Evolutionary conservation across 2,329 filamentous ascomycete genomes (phyloP).

Genomic region (Ophiostoma pallidulum): DNA sequence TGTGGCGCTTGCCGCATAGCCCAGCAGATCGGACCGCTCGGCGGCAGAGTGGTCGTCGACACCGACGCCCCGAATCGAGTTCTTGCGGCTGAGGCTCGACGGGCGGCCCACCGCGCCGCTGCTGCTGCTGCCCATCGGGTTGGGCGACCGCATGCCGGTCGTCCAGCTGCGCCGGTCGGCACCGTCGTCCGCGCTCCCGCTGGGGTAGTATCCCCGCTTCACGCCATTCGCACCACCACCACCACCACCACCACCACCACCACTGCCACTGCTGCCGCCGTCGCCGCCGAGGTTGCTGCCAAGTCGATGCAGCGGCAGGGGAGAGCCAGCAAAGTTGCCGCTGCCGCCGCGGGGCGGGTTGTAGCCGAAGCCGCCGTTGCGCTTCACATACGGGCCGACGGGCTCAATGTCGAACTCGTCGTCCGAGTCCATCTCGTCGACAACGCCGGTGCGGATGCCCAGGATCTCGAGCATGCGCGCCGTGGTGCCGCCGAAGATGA

Average conservation of each 20-base stretch:
- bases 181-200: conserved; percentile 13
- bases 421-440: conserved; percentile 94
- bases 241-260: conserved; percentile 34
- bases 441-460: conserved; percentile 90
- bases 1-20: conserved; percentile 34
- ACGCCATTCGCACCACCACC: conserved; percentile 20
- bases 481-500: conserved; percentile 96
- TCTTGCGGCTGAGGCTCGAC: conserved; percentile 44
- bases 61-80: conserved; percentile 24
- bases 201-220: conserved; percentile 14
- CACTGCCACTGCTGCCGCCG: conserved; percentile 3
- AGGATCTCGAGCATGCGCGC: conserved; percentile 96
- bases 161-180: conserved; percentile 37
- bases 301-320: conserved; percentile 46
- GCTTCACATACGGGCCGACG: conserved; percentile 69
- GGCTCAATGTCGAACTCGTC: conserved; percentile 96
- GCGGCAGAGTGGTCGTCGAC: conserved; percentile 42
- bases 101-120: conserved; percentile 25
- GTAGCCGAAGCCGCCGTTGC: conserved; percentile 70
- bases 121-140: conserved; percentile 21
- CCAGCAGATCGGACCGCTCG: conserved; percentile 49
- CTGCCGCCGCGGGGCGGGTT: conserved; percentile 51
- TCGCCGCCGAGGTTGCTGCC: conserved; percentile 19
- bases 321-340: conserved; percentile 33
- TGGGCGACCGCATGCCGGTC: conserved; percentile 44